Percentiles rank a stretch among this genome's conserved stretches.
Conservation (phyloP, 257 asterid genomes). For the Fraxinus cuspidata region DNA sequence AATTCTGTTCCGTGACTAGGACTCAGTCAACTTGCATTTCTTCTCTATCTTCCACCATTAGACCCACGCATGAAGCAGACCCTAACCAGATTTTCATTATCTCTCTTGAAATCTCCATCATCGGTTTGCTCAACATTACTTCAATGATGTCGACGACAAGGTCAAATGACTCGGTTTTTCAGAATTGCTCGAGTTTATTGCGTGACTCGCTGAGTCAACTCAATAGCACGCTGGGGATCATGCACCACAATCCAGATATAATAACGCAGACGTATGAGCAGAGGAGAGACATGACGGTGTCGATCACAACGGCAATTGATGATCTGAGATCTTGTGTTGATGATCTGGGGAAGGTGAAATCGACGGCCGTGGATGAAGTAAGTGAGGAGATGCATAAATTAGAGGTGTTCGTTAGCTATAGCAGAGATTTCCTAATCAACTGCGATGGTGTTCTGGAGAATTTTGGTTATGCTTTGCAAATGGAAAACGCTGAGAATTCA, state of each 20-base stretch:
- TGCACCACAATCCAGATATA: conserved; percentile 32
- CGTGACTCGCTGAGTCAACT: conserved; percentile 30
- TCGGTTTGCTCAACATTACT: not conserved
- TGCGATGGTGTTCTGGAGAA: not conserved
- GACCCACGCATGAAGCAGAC: conserved; percentile 7
- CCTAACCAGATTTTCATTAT: conserved; percentile 23
- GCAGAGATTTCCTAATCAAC: conserved; percentile 22
- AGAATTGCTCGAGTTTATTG: conserved; percentile 28
- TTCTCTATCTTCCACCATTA: conserved; percentile 21
- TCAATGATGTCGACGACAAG: not conserved
- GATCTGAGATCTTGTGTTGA: conserved; percentile 30
- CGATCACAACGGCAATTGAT: conserved; percentile 25
- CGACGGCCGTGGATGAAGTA: conserved; percentile 13
- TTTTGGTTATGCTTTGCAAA: not conserved
- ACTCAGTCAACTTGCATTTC: conserved; percentile 15
- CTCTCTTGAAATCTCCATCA: conserved; percentile 23
- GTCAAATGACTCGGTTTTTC: not conserved
- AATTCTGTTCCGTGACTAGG: conserved; percentile 22
- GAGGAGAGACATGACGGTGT: conserved; percentile 23
- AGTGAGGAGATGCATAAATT: conserved; percentile 9
- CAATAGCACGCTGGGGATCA: not conserved
- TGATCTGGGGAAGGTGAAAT: conserved; percentile 10
- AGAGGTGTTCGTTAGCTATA: conserved; percentile 25
- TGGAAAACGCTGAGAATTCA: not conserved
- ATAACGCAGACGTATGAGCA: conserved; percentile 23